Base-by-base conservation (phyloP, 1,284 basidiomycete genomes). In the Microbotryum intermedium region DNA sequence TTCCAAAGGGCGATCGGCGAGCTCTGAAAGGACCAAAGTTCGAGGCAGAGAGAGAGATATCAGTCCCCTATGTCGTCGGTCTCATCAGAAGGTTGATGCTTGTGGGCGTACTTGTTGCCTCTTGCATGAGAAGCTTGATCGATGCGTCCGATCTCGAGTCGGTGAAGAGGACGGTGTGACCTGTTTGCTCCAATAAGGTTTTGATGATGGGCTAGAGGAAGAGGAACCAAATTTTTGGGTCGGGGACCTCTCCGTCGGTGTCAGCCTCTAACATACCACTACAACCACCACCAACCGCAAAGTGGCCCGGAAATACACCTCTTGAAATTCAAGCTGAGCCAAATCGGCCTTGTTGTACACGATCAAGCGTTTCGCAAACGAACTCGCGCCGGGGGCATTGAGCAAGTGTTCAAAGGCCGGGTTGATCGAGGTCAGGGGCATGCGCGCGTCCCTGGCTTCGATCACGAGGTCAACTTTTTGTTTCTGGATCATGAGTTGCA, bases 401-500 rank as follows among this genome's bases (percentile, higher is more conserved):
- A 78, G 59, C 48, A 76, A 60, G 5, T 84, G 82, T 80, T 95
- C 91, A 60, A 95, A 85, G 13, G 84, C 84, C 52, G 84, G 82
- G 75, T 98, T 98, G 74, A 97, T 90, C 67, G 87, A 91, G 20
- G 93, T 95, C 60, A 98, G 79, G 4, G 94, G 94, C 39, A 98
- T 79, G 26, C 94, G 83, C 3, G 93, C 85, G 76, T 98, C 94
- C 67, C 94, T 82, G 23, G 93, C 85, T 78, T 98, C 94, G 64
- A 98, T 84, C 55, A 98, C 89, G 61, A 98, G 83, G 72, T 90
- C 90, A 55, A 88, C 92, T 67, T 83, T 84, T 52, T 82, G 83
- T 50, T 55, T 53, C 45, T 64, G 61, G 20, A 95, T 80, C 58
- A 90, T 78, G 47, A 81, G 77, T 13, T 90, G 88, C 43, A 95